phyloP scores from a whole-genome alignment of 805 yeast genomes.

The Ascoidea rubescens region DNA sequence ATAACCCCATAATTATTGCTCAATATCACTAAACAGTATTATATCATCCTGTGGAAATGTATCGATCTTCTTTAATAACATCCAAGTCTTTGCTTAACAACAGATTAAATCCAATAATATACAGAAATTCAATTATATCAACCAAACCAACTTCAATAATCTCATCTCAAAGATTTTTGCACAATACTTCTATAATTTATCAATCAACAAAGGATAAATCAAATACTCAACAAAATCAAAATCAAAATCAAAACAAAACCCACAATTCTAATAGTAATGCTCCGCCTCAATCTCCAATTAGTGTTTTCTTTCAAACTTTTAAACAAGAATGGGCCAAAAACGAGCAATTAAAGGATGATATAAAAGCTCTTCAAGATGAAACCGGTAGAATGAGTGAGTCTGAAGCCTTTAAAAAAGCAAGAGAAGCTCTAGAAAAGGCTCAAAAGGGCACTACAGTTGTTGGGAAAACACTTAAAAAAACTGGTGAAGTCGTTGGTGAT shows the following conservation, averaged over 20 bases:
- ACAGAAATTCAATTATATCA: too few relatives aligned
- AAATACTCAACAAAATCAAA: too few relatives aligned
- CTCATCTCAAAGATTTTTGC: background rate
- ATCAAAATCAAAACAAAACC: constrained; percentile 1
- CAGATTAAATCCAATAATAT: background rate
- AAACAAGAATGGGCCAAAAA: constrained; percentile 83
- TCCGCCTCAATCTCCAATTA: constrained; percentile 61
- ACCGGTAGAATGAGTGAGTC: constrained; percentile 90
- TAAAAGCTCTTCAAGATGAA: constrained; percentile 90
- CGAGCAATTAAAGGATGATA: constrained; percentile 78
- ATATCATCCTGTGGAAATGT: background rate
- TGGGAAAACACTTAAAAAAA: constrained; percentile 64
- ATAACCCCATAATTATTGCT: too few relatives aligned
- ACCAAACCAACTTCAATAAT: background rate
- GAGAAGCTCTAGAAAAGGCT: constrained; percentile 82
- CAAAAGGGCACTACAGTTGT: constrained; percentile 59
- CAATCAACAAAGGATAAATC: background rate
- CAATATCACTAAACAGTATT: too few relatives aligned
- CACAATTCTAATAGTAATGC: constrained; percentile 11
- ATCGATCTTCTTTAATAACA: background rate
- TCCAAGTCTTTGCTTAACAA: background rate
- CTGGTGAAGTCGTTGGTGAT: constrained; percentile 88
- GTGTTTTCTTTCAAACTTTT: constrained; percentile 89
- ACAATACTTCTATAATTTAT: background rate
- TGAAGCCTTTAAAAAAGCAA: constrained; percentile 85